Evolutionary conservation across 2,329 filamentous ascomycete species (phyloP), one percentile per base, ranked within the genome.

Genomic region (Venturiaceae sp.): DNA sequence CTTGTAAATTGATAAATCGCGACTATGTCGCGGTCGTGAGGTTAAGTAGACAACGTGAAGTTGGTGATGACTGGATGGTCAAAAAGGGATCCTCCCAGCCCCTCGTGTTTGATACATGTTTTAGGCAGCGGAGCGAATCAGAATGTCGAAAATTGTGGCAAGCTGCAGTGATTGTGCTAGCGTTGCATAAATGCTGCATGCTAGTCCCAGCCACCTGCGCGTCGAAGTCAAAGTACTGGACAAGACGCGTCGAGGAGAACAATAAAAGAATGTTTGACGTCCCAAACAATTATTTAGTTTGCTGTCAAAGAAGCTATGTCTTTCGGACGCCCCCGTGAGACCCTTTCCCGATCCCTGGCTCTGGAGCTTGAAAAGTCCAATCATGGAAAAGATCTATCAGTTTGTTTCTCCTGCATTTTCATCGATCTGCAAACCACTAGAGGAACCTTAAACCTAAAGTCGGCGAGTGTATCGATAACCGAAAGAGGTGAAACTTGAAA

Each of bases 21-120:
- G 71, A 73, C 71, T 62, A 72, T 72, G 61, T 67, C 71, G 66
- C 71, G 70, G 66, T 72, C 59, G 62, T 53, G 61, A 53, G 64
- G 66, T 58, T 58, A 60, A 53, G 58, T 57, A 60, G 54, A 57
- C 5, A 28, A 41, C 37, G 39, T 32, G 53, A 33, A 34, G 34
- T 46, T n/a, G 37, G 9, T 28, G 33, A 36, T 58, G 55, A 58
- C 37, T 58, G 55, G 55, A 56, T 34, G 52, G 13, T 13, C 44
- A n/a, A 23, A 8, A 28, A 23, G n/a, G 5, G 23, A 26, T 28
- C 23, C 16, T 11, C 3, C 41, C 41, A 3, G 9, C 44, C 44
- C 44, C 26, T 23, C 44, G 5, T 30, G 44, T 30, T 50, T 30
- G 44, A 50, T 23, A 50, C 44, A 16, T 5, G 44, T 30, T 30